phyloP scores from a whole-genome alignment of 345 rosid species.

The Linum trigynum region DNA sequence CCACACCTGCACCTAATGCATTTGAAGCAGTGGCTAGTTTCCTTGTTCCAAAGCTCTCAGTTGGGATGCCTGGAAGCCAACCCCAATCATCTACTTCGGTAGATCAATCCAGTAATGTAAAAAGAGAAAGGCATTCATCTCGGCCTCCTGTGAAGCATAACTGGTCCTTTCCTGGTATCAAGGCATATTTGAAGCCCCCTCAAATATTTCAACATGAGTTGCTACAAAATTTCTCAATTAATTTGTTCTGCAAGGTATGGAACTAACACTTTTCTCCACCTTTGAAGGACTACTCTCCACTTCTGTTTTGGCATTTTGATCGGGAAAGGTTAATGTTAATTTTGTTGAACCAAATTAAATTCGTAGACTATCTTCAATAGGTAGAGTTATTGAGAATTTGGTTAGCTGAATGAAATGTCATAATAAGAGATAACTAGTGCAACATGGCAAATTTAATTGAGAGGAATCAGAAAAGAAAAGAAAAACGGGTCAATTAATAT shows the following conservation, averaged over 20 bases:
- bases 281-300: neutral
- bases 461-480: too few species aligned
- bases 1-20: constrained; percentile 59
- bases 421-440: too few species aligned
- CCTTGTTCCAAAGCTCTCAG: constrained; percentile 93
- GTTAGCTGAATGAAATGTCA: too few species aligned
- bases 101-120: constrained; percentile 56
- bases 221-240: constrained; percentile 87
- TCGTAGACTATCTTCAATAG: too few species aligned
- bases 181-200: constrained; percentile 54
- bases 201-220: constrained; percentile 98
- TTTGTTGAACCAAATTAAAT: too few species aligned
- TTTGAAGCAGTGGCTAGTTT: constrained; percentile 98
- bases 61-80: constrained; percentile 68
- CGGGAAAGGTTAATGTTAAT: neutral
- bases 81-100: constrained; percentile 40
- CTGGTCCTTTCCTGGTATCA: constrained; percentile 86
- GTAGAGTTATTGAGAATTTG: too few species aligned
- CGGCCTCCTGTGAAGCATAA: constrained; percentile 95
- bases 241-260: constrained; percentile 96
- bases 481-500: too few species aligned
- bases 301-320: neutral
- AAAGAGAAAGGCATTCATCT: constrained; percentile 70
- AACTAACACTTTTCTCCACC: neutral
- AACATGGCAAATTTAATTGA: too few species aligned